These are phyloP conservation scores for Candida ortonii DNA, from an alignment of 805 yeast genomes.

Conservation along the genomic window DNA sequence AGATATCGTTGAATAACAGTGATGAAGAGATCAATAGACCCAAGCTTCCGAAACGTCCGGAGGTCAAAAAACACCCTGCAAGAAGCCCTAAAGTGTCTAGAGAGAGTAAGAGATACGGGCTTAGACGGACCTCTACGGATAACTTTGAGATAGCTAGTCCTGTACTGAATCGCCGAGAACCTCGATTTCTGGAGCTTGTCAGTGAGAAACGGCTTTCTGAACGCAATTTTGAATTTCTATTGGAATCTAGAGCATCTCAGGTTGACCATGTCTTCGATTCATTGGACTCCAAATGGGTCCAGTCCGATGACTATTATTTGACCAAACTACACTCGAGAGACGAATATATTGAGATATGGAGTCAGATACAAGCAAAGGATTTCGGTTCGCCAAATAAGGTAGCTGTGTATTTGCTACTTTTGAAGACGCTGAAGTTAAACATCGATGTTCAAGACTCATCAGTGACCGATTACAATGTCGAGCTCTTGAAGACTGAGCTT, in stretches of 20 bases:
- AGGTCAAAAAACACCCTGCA: no score
- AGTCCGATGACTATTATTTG: conserved; percentile 20
- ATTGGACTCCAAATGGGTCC: conserved; percentile 10
- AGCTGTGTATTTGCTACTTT: conserved; percentile 18
- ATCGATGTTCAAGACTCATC: conserved; percentile 7
- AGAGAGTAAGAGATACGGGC: conserved; percentile 8
- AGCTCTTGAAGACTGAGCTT: conserved; percentile 1
- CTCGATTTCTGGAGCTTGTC: no score
- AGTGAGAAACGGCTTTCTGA: conserved; percentile 3
- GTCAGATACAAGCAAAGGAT: conserved; percentile 21
- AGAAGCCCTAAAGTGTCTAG: background rate
- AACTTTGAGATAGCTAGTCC: conserved; percentile 16
- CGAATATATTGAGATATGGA: conserved; percentile 20
- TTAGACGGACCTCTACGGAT: conserved; percentile 14
- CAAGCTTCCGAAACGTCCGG: conserved; percentile 14
- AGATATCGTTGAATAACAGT: no score
- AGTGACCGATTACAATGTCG: conserved; percentile 3
- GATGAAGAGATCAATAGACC: conserved; percentile 8
- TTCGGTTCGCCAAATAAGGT: conserved; percentile 20
- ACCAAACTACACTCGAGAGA: conserved; percentile 21
- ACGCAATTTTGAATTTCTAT: conserved; percentile 10
- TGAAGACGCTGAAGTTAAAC: conserved; percentile 13
- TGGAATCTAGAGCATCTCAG: conserved; percentile 12
- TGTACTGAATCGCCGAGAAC: background rate
- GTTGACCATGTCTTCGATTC: conserved; percentile 13